These are phyloP conservation scores for peach (Prunus persica) DNA, from an alignment of 306 rosid genomes.

Conservation along the genomic window Prunus_persica_NCBIv2 NC_034015.1:17887501-17888000, in stretches of 20 bases:
- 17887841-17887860: slow-evolving; percentile 36
- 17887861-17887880: slow-evolving; percentile 45
- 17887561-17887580: slow-evolving; percentile 10
- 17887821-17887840: slow-evolving; percentile 47
- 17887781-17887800: slow-evolving; percentile 47
- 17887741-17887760: slow-evolving; percentile 21
- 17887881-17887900: slow-evolving; percentile 37
- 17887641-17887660: slow-evolving; percentile 30
- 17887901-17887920: slow-evolving; percentile 50
- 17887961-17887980: not conserved
- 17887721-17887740: slow-evolving; percentile 1
- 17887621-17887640: slow-evolving; percentile 22
- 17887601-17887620: not conserved
- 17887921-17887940: slow-evolving; percentile 41
- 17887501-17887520: too few relatives aligned
- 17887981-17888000: not conserved
- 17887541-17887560: slow-evolving; percentile 4
- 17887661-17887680: slow-evolving; percentile 47
- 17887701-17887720: slow-evolving; percentile 6
- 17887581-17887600: slow-evolving; percentile 9
- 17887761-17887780: slow-evolving; percentile 50
- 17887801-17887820: slow-evolving; percentile 50
- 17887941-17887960: too few relatives aligned
- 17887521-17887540: not conserved
- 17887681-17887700: slow-evolving; percentile 36